phyloP scores from a whole-genome alignment of 345 rosid genomes.

The Alliaria petiolata region DNA sequence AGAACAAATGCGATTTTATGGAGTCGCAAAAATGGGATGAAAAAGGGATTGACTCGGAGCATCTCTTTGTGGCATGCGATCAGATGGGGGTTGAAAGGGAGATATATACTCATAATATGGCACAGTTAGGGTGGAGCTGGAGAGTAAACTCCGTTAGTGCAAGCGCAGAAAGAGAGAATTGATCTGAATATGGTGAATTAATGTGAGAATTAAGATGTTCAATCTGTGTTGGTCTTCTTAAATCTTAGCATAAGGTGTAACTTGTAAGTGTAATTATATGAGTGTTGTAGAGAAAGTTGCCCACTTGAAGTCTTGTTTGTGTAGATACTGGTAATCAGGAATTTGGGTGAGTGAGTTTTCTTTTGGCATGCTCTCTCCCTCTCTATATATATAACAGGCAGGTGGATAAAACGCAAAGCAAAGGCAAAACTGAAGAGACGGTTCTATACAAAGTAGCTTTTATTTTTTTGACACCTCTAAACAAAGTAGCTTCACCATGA shows the following conservation, averaged over 20 bases:
- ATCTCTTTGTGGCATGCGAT: neutral
- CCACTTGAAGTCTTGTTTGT: no score
- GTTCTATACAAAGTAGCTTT: no score
- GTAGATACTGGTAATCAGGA: neutral
- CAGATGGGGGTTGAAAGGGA: neutral
- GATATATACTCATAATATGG: neutral
- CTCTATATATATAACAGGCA: neutral
- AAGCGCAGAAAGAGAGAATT: neutral
- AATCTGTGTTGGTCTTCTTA: neutral
- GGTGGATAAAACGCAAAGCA: neutral
- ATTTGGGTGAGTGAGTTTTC: neutral
- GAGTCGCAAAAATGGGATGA: neutral
- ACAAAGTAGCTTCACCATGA: neutral
- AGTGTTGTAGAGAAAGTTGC: slow-evolving; percentile 13
- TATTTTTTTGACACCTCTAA: no score
- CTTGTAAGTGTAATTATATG: neutral
- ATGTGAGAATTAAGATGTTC: neutral
- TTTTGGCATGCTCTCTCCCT: neutral
- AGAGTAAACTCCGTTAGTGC: no score
- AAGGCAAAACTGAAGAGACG: neutral
- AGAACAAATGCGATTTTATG: neutral
- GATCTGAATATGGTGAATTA: no score
- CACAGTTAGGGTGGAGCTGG: neutral
- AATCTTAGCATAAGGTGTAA: slow-evolving; percentile 1
- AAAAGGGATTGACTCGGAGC: neutral